Conservation (phyloP, 2,329 filamentous ascomycete genomes). For the Thermomyces lanuginosus region DNA sequence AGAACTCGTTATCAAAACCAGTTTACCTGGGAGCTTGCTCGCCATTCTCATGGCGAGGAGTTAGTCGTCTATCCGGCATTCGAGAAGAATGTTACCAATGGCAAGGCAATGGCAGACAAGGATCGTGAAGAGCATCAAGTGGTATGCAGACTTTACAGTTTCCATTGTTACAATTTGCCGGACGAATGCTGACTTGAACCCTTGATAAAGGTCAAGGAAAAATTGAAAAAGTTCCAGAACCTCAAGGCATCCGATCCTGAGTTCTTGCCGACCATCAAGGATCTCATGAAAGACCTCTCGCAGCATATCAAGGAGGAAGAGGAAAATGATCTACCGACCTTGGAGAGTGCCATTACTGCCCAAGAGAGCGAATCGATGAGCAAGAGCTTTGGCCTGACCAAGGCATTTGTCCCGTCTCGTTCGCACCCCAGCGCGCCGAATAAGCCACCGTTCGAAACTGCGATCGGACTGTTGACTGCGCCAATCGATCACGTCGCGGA, state of each 20-base stretch:
- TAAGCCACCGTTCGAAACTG: conserved; percentile 41
- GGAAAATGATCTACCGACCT: conserved; percentile 30
- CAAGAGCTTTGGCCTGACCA: conserved; percentile 35
- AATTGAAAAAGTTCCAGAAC: conserved; percentile 35
- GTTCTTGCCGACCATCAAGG: conserved; percentile 30
- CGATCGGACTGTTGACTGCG: conserved; percentile 37
- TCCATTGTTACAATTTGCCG: background rate
- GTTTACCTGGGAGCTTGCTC: conserved; percentile 37
- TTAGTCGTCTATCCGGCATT: conserved; percentile 40
- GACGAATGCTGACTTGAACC: conserved; percentile 1
- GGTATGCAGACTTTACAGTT: conserved; percentile 13
- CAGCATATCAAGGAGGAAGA: conserved; percentile 39
- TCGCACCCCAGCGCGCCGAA: conserved; percentile 37
- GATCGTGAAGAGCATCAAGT: conserved; percentile 34
- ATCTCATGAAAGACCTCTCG: conserved; percentile 29
- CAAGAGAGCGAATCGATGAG: conserved; percentile 24
- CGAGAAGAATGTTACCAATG: conserved; percentile 32
- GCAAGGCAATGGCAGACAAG: conserved; percentile 30
- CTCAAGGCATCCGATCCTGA: conserved; percentile 24
- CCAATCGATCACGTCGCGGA: conserved; percentile 42
- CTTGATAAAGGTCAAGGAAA: conserved; percentile 34
- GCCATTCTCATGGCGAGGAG: conserved; percentile 37
- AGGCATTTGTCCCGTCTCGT: conserved; percentile 37
- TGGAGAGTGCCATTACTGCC: conserved; percentile 29
- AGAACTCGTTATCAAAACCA: conserved; percentile 34